Conservation (phyloP, 2,329 filamentous ascomycete genomes). For the Diaporthe citrichinensis region DNA sequence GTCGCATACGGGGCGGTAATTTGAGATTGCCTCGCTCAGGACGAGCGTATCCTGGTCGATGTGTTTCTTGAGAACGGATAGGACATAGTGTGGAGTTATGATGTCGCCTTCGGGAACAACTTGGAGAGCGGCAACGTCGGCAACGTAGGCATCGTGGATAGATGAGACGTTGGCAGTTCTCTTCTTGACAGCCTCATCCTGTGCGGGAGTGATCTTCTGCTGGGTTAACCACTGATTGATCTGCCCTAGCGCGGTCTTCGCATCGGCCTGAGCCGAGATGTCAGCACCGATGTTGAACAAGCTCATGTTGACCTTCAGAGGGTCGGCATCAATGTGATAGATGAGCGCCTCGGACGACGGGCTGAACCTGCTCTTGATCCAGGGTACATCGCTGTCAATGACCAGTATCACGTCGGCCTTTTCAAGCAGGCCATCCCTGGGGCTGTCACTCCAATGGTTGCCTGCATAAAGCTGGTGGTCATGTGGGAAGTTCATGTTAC, state of each 20-base stretch:
- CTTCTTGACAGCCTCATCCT: not conserved
- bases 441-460: slow-evolving; percentile 44
- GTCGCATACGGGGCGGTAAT: not conserved
- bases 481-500: slow-evolving; percentile 57
- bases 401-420: slow-evolving; percentile 76
- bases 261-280: not conserved
- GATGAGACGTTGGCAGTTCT: not conserved
- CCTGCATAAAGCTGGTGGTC: slow-evolving; percentile 41
- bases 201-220: not conserved
- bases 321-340: slow-evolving; percentile 75
- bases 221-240: not conserved
- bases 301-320: slow-evolving; percentile 62
- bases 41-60: not conserved
- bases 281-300: not conserved
- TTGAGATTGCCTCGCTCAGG: not conserved
- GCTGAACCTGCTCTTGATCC: slow-evolving; percentile 75
- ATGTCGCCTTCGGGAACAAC: not conserved
- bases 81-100: not conserved
- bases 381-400: slow-evolving; percentile 77
- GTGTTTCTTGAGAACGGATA: not conserved
- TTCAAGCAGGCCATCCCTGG: slow-evolving; percentile 57
- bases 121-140: not conserved
- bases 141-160: not conserved
- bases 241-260: not conserved
- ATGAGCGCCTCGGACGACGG: slow-evolving; percentile 69